Evolutionary conservation across 1,284 basidiomycete species (phyloP), one percentile per base, ranked within the genome.

Genomic region (Cutaneotrichosporon spelunceum): DNA sequence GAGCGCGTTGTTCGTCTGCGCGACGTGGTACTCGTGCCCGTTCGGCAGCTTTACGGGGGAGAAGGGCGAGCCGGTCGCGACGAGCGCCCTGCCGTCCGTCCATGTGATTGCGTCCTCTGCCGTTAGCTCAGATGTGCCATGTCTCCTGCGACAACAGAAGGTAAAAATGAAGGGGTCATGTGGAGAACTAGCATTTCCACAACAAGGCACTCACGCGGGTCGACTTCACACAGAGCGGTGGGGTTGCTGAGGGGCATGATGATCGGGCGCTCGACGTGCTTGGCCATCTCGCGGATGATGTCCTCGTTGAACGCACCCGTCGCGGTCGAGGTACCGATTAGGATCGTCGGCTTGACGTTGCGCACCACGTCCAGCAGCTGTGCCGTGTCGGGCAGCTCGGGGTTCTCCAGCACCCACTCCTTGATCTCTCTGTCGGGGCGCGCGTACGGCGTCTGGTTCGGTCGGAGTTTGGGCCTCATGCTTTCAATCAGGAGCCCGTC

Each of bases 231-330:
- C 57, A 92, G 81, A 34, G 81, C 78, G 66, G 87, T 91, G 6
- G 90, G 91, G 77, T 93, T 93, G 55, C 87, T 89, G 68, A 93
- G 81, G 13, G 90, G 89, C 71, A 93, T 56, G 67, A 93, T 91
- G 73, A 93, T 88, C 0, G 91, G 91, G 59, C 88, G 80, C 56
- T 89, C 87, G 48, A 84, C 84, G 61, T 84, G 81, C 66, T 83
- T 82, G 39, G 84, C 84, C 89, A 93, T 91, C 62, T 87, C 85
- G 65, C 81, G 65, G 59, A 81, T 68, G 47, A 93, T 82, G 57
- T 88, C 85, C 78, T 92, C 86, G 34, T 84, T 87, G 80, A 96
- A 96, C 21, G 88, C 89, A 11, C 90, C 87, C 8, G 84, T 83
- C 50, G 86, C 82, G 0, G 92, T 94, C 53, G 89, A 92, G 64